phyloP scores from a whole-genome alignment of 805 yeast genomes.

The Candida railenensis region DNA sequence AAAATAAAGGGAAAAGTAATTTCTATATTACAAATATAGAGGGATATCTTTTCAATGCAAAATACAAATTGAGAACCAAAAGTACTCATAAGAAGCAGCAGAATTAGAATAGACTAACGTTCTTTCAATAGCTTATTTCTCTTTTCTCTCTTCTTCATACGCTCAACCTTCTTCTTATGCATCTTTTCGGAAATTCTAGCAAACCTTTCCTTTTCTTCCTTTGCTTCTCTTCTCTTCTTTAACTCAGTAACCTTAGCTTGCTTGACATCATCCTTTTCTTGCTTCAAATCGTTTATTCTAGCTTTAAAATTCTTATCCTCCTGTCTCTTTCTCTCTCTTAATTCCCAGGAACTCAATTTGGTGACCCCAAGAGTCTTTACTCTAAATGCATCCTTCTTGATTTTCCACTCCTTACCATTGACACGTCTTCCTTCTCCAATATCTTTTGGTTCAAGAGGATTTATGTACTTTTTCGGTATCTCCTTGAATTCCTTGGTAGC shows the following conservation, averaged over 20 bases:
- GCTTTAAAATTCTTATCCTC: slow-evolving; percentile 67
- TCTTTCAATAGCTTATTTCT: slow-evolving; percentile 91
- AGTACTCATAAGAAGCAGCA: not conserved
- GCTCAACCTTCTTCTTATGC: slow-evolving; percentile 89
- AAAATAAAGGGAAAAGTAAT: not conserved
- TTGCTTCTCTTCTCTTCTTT: slow-evolving; percentile 74
- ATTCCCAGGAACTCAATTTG: slow-evolving; percentile 54
- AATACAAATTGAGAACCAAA: not conserved
- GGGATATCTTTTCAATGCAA: not conserved
- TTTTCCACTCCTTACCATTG: slow-evolving; percentile 76
- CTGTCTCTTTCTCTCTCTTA: slow-evolving; percentile 62
- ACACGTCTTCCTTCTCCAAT: slow-evolving; percentile 48
- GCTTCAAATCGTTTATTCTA: slow-evolving; percentile 69
- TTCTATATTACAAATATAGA: too few species aligned
- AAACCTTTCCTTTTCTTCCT: slow-evolving; percentile 87
- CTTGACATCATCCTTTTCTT: slow-evolving; percentile 68
- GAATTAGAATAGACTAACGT: slow-evolving; percentile 64
- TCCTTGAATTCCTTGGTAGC: slow-evolving; percentile 26
- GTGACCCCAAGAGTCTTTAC: slow-evolving; percentile 59
- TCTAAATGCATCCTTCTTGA: slow-evolving; percentile 64
- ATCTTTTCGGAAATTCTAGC: slow-evolving; percentile 79
- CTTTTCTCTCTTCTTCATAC: slow-evolving; percentile 88
- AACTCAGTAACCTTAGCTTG: slow-evolving; percentile 52
- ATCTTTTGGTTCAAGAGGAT: slow-evolving; percentile 33
- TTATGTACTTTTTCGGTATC: slow-evolving; percentile 34